Evolutionary conservation across 768 basidiomycete species (phyloP), one percentile per base, ranked within the genome.

Genomic region (Gloeopeniophorella convolvens): DNA sequence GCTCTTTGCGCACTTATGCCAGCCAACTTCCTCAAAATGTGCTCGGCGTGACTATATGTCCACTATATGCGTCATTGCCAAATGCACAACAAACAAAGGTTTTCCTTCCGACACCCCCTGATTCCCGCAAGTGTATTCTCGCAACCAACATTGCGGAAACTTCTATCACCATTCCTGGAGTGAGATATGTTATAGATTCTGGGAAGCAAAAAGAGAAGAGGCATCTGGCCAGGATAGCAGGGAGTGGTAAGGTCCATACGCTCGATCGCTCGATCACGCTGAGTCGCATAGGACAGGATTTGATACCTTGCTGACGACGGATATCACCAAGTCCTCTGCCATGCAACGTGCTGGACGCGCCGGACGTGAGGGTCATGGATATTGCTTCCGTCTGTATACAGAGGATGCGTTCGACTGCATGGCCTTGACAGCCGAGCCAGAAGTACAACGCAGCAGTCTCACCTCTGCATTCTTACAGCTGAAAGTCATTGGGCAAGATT

Each of bases 131-230:
- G 67, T 88, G 93, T 67, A 91, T 99, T 55, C 73, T 99, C 32
- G 86, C 96, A 2, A 99, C 96, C 15, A 99, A 98, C 66, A 94
- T 99, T 51, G 96, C 96, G 10, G 96, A 99, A 67, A 98, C 96
- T 0, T 90, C 88, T 11, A 91, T 99, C 63, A 98, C 96, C 12
- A 96, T 99, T 62, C 92, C 94, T 3, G 93, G 93, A 0, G 83
- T 99, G 49, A 85, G 80, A 60, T 98, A 89, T 65, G 94, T 99
- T 6, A 89, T 99, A 32, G 96, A 99, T 67, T 87, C 91, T 0
- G 96, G 96, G 2, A 86, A 93, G 65, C 89, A 86, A 62, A 99
- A 98, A 66, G 94, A 97, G 70, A 96, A 95, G 68, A 76, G 85
- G 52, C 93, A 85, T 63, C 65, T 95, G 18, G 79, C 83, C 10